Conservation (phyloP, 345 rosid species). For the Hibiscus mutabilis region DNA sequence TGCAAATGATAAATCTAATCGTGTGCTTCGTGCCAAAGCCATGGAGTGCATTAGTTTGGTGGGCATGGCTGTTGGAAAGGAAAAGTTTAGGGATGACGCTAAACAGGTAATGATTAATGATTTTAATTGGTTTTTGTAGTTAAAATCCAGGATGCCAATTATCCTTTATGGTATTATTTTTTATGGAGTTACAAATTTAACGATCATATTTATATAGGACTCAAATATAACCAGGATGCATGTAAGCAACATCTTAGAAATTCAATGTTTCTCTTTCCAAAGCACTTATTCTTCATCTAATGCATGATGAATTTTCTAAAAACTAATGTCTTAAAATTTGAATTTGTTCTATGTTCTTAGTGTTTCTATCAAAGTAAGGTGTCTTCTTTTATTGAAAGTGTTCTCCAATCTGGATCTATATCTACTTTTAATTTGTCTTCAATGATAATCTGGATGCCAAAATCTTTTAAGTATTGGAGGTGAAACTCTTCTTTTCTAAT, state of each 20-base stretch:
- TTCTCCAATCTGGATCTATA: not conserved
- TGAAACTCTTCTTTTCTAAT: not conserved
- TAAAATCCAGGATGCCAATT: not conserved
- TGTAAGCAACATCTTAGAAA: too few relatives aligned
- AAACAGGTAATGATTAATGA: slow-evolving; percentile 41
- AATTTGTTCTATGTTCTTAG: not conserved
- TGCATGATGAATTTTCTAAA: not conserved
- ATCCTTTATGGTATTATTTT: not conserved
- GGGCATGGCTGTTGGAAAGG: slow-evolving; percentile 79
- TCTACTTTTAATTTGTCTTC: not conserved
- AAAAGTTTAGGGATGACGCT: slow-evolving; percentile 60
- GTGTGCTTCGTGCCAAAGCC: slow-evolving; percentile 72
- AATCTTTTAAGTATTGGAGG: not conserved
- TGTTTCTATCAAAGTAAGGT: not conserved
- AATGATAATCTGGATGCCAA: not conserved
- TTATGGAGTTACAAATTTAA: not conserved
- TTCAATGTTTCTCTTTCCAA: too few relatives aligned
- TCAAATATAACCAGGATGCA: not conserved
- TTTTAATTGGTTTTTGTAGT: not conserved
- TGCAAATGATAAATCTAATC: slow-evolving; percentile 52
- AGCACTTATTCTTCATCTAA: not conserved
- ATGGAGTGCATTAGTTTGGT: slow-evolving; percentile 80
- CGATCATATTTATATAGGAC: not conserved
- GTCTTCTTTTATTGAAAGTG: not conserved
- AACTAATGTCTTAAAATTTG: not conserved